Evolutionary conservation across 164 flowering plant species (phyloP).

Genomic region (Chloranthus sessilifolius): DNA sequence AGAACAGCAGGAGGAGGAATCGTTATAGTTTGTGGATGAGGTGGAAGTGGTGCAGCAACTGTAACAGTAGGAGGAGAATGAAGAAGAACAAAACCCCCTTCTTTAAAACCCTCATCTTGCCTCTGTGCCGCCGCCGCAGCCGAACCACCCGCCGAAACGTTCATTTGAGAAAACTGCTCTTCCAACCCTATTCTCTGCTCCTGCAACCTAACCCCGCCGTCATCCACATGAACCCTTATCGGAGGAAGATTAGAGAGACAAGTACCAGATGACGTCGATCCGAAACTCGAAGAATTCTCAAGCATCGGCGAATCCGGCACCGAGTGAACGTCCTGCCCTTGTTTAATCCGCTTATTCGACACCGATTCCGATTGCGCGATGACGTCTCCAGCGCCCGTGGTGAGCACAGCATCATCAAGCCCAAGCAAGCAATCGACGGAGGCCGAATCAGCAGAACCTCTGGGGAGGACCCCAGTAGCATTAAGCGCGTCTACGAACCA

Average conservation of each 20-base stretch:
- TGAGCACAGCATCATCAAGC: constrained; percentile 27
- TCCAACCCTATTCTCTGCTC: constrained; percentile 53
- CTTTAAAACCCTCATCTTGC: constrained; percentile 28
- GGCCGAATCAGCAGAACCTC: constrained; percentile 51
- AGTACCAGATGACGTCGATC: constrained; percentile 69
- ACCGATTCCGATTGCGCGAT: background rate
- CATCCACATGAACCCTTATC: constrained; percentile 61
- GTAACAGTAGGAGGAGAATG: constrained; percentile 17
- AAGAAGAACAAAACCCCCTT: constrained; percentile 24
- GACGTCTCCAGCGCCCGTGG: background rate
- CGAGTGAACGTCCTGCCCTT: constrained; percentile 59
- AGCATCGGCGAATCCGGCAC: constrained; percentile 81
- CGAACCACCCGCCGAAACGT: constrained; percentile 23
- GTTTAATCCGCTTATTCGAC: constrained; percentile 24
- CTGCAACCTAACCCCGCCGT: constrained; percentile 15
- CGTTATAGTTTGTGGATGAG: constrained; percentile 12
- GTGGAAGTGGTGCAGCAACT: constrained; percentile 9
- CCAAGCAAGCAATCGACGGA: constrained; percentile 46
- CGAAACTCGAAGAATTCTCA: constrained; percentile 73
- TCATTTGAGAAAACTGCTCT: constrained; percentile 66
- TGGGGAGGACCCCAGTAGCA: constrained; percentile 39
- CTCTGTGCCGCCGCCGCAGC: no score
- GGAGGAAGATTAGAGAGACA: constrained; percentile 66
- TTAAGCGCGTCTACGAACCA: constrained; percentile 90
- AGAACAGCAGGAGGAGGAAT: constrained; percentile 14